phyloP scores from a whole-genome alignment of 768 basidiomycete genomes.

The Chalciporus pseudorubinellus region DNA sequence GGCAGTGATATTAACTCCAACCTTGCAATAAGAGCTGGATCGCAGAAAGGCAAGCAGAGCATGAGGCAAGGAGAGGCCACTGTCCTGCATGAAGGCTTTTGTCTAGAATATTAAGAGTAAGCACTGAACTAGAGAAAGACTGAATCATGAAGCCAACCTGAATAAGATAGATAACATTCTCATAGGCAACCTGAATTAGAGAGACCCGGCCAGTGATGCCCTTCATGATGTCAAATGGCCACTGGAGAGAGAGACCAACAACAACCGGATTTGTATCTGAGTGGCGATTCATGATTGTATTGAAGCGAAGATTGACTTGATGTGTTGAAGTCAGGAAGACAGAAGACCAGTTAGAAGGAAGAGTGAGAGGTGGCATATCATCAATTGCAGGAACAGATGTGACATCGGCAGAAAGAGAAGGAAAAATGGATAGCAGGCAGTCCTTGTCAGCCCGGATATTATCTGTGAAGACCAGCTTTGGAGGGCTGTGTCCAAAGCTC shows the following conservation, averaged over 20 bases:
- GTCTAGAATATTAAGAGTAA: not conserved
- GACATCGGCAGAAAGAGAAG: slow-evolving; percentile 12
- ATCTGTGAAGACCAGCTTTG: slow-evolving; percentile 28
- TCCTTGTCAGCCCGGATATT: slow-evolving; percentile 28
- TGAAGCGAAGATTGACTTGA: too few species aligned
- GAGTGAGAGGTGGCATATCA: too few species aligned
- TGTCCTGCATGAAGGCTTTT: not conserved
- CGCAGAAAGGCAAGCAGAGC: too few species aligned
- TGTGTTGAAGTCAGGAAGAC: too few species aligned
- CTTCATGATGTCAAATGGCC: slow-evolving; percentile 2
- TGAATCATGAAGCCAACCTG: not conserved
- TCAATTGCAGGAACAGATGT: not conserved
- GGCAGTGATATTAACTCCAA: slow-evolving; percentile 7
- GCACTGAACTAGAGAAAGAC: not conserved
- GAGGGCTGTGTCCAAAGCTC: slow-evolving; percentile 14
- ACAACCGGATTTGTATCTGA: not conserved
- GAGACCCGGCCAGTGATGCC: not conserved
- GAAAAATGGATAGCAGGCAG: slow-evolving; percentile 13
- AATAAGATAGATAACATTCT: slow-evolving; percentile 1
- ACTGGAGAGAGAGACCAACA: slow-evolving; percentile 5
- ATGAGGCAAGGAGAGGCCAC: slow-evolving; percentile 2
- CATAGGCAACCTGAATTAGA: not conserved
- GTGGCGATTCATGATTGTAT: too few species aligned
- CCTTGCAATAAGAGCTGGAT: too few species aligned
- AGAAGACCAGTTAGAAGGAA: too few species aligned